Evolutionary conservation across 805 yeast genomes (phyloP).

Genomic region (Cyberlindnera samutprakarnensis): DNA sequence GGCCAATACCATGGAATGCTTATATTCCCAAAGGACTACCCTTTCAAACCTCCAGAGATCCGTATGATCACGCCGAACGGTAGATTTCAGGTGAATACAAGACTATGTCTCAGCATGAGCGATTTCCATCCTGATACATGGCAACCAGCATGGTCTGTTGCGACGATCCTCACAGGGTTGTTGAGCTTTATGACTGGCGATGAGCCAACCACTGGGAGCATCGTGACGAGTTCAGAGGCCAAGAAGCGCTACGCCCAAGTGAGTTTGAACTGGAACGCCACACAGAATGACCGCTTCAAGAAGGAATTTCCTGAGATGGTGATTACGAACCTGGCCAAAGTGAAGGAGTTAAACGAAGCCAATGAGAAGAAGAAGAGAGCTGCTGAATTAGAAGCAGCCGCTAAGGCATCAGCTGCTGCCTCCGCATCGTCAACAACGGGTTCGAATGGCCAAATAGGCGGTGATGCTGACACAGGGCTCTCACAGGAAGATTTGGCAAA

Average conservation of each 20-base stretch:
- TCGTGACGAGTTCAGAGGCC: conserved; percentile 51
- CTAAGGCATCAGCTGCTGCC: conserved; percentile 4
- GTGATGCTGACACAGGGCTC: conserved; percentile 24
- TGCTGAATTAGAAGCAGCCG: conserved; percentile 4
- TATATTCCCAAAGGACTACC: conserved; percentile 77
- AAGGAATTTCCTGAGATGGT: conserved; percentile 66
- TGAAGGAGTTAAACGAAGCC: conserved; percentile 16
- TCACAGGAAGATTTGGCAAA: conserved; percentile 27
- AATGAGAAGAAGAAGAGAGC: conserved; percentile 5
- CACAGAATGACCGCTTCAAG: conserved; percentile 48
- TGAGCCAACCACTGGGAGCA: conserved; percentile 80
- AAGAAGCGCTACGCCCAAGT: conserved; percentile 51
- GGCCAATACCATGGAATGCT: conserved; percentile 92
- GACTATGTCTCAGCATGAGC: conserved; percentile 86
- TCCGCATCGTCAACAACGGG: too few relatives aligned
- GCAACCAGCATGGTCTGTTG: conserved; percentile 96
- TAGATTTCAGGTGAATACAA: conserved; percentile 69
- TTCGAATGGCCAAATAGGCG: conserved; percentile 3
- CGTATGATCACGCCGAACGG: conserved; percentile 89
- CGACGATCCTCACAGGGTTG: conserved; percentile 80
- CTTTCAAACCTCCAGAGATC: conserved; percentile 87
- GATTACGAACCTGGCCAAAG: conserved; percentile 24
- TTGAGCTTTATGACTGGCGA: conserved; percentile 88
- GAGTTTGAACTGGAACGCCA: conserved; percentile 53
- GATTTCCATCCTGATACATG: conserved; percentile 92